Base-by-base conservation (phyloP, 257 asterid genomes). In the Rhazya stricta region DNA sequence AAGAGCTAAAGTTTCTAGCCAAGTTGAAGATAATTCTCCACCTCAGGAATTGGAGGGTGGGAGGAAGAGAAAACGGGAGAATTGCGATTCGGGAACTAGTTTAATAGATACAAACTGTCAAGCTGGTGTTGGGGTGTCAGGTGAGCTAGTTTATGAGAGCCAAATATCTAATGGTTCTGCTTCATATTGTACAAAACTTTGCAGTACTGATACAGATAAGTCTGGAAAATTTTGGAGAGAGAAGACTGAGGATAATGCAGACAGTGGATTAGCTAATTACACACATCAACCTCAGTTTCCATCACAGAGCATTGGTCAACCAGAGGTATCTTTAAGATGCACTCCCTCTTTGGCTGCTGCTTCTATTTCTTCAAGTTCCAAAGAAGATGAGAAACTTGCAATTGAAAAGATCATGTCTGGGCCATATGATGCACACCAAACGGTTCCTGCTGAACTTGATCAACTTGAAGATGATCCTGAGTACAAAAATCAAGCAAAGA, bases 401-500 rank as follows among this genome's bases (percentile, higher is more conserved):
- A 73, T 73, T 23, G 78, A 78, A 63, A 73, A 73, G 74, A 73
- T 78, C 21, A 78, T 73, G 75, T 54, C 78, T 42, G 78, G 78
- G 15, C 78, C 75, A 42, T 78, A 78, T 72, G 74, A 48, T 56
- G 62, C 73, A 7, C 78, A 66, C 46, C 78, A 78, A 39, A 21
- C 71, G 2, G 27, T 73, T 46, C 77, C 78, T 73, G 65, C 51
- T 7, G 82, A 78, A 68, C 74, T 78, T 67, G 82, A 78, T 54
- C 78, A 73, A 41, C 82, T 73, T n/a, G 82, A 78, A 67, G 82
- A 78, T 67, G 75, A 78, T 13, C 82, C 78, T 45, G 82, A 73
- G 43, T 73, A 48, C 65, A 78, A 67, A 78, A 73, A 67, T 25
- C 72, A 66, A 45, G 60, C 58, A 16, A 78, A 34, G 6, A 23